Conservation (phyloP, 768 basidiomycete genomes). For the Mycena polygramma region DNA sequence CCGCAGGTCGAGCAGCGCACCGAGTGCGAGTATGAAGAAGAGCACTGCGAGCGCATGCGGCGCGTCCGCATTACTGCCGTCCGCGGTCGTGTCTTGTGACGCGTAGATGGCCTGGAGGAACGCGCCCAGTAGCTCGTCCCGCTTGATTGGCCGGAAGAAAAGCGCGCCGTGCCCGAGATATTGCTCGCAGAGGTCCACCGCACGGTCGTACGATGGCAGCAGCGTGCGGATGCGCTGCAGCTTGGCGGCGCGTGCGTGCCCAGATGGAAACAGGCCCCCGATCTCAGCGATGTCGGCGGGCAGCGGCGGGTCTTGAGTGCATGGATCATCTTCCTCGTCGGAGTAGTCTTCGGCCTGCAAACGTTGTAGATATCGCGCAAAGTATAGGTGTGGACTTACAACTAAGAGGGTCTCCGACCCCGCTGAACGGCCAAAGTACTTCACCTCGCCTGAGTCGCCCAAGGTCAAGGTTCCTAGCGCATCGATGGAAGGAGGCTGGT, state of each 20-base stretch:
- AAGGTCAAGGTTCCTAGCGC: conserved; percentile 76
- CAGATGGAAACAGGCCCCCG: conserved; percentile 56
- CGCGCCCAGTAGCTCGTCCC: conserved; percentile 58
- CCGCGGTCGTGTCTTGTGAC: conserved; percentile 23
- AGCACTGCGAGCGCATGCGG: conserved; percentile 67
- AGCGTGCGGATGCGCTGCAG: conserved; percentile 53
- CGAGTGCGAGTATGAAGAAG: conserved; percentile 73
- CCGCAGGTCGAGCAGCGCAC: conserved; percentile 69
- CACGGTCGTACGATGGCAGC: conserved; percentile 61
- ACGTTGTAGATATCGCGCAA: background rate
- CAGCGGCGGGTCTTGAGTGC: conserved; percentile 31
- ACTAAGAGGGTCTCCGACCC: conserved; percentile 65
- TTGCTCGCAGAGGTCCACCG: conserved; percentile 53
- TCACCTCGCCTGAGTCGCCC: conserved; percentile 69
- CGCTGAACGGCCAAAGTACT: conserved; percentile 75
- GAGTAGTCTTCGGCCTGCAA: conserved; percentile 40
- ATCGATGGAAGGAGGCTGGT: conserved; percentile 60
- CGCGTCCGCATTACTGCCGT: conserved; percentile 39
- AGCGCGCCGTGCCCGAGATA: conserved; percentile 62
- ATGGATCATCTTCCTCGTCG: conserved; percentile 35
- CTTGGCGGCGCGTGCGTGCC: conserved; percentile 45
- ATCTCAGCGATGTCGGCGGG: conserved; percentile 52
- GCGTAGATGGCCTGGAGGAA: conserved; percentile 57
- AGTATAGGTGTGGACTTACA: conserved; percentile 1
- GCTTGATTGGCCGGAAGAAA: conserved; percentile 65